phyloP scores from a whole-genome alignment of 768 basidiomycete genomes.

The Macrolepiota dolichaula region DNA sequence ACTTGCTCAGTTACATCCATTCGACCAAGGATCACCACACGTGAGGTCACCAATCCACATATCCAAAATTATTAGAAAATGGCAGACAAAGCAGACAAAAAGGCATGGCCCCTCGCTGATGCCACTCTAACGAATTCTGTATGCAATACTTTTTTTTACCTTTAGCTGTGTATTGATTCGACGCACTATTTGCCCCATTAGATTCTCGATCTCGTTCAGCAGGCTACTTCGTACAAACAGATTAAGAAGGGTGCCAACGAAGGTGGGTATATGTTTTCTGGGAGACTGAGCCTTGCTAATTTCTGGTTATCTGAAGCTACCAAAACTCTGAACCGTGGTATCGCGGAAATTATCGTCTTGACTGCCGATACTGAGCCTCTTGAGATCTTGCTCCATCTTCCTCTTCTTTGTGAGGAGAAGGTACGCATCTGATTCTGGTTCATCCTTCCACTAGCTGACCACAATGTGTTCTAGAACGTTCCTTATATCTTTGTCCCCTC shows the following conservation, averaged over 20 bases:
- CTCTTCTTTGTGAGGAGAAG: constrained; percentile 98
- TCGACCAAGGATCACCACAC: constrained; percentile 81
- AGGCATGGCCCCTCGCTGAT: constrained; percentile 88
- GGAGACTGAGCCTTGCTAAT: background rate
- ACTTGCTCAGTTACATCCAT: background rate
- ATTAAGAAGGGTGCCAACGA: constrained; percentile 99
- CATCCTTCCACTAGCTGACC: background rate
- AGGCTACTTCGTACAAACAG: constrained; percentile 96
- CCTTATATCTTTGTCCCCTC: constrained; percentile 94
- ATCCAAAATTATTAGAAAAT: constrained; percentile 15
- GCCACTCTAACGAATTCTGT: constrained; percentile 90
- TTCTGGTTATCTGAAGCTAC: constrained; percentile 56
- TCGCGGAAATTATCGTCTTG: constrained; percentile 95
- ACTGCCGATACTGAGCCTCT: constrained; percentile 97
- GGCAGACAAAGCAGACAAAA: constrained; percentile 57
- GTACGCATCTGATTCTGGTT: constrained; percentile 30
- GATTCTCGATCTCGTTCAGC: constrained; percentile 95
- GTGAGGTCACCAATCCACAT: constrained; percentile 63
- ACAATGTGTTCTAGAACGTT: constrained; percentile 68
- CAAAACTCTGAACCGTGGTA: constrained; percentile 97
- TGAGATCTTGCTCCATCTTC: constrained; percentile 96
- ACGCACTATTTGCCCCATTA: constrained; percentile 25
- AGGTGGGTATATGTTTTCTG: constrained; percentile 43
- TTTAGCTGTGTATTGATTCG: background rate
- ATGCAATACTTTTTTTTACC: constrained; percentile 21